A percentile compares a stretch with the other conserved stretches of the same genome.
These are phyloP conservation scores for Penicillium sp. DNA, from an alignment of 2,329 filamentous ascomycete species.

Conservation along the genomic window DNA sequence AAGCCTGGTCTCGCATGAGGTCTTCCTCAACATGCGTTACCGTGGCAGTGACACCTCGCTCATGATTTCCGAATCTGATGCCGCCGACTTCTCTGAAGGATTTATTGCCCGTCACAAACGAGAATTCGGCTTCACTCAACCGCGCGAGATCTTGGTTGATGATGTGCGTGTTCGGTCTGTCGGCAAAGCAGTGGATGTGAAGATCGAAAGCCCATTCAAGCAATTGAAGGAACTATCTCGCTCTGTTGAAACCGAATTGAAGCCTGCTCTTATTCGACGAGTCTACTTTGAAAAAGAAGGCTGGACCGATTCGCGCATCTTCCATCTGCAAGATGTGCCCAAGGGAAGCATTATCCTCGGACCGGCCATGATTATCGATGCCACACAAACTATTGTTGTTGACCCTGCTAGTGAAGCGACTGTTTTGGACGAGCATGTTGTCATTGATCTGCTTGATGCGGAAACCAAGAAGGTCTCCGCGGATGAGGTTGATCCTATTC, in stretches of 20 bases:
- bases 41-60: slow-evolving; percentile 44
- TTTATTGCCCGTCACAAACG: slow-evolving; percentile 37
- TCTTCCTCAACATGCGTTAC: slow-evolving; percentile 43
- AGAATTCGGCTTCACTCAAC: slow-evolving; percentile 41
- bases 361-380: slow-evolving; percentile 58
- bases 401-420: slow-evolving; percentile 73
- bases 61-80: slow-evolving; percentile 34
- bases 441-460: slow-evolving; percentile 71
- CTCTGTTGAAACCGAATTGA: background rate
- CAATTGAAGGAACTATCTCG: slow-evolving; percentile 19
- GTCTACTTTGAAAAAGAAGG: slow-evolving; percentile 27
- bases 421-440: slow-evolving; percentile 78
- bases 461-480: slow-evolving; percentile 33
- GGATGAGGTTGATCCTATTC: slow-evolving; percentile 46
- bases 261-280: slow-evolving; percentile 19
- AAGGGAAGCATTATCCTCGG: slow-evolving; percentile 24
- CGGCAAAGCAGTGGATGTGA: slow-evolving; percentile 15
- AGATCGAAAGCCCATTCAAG: slow-evolving; percentile 16
- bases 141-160: slow-evolving; percentile 39
- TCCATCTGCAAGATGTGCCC: slow-evolving; percentile 22
- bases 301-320: slow-evolving; percentile 26
- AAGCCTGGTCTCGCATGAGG: slow-evolving; percentile 29
- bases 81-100: slow-evolving; percentile 34
- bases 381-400: slow-evolving; percentile 79
- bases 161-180: slow-evolving; percentile 33